These are phyloP conservation scores for Monilinia polystroma DNA, from an alignment of 2,329 filamentous ascomycete genomes.

Conservation along the genomic window DNA sequence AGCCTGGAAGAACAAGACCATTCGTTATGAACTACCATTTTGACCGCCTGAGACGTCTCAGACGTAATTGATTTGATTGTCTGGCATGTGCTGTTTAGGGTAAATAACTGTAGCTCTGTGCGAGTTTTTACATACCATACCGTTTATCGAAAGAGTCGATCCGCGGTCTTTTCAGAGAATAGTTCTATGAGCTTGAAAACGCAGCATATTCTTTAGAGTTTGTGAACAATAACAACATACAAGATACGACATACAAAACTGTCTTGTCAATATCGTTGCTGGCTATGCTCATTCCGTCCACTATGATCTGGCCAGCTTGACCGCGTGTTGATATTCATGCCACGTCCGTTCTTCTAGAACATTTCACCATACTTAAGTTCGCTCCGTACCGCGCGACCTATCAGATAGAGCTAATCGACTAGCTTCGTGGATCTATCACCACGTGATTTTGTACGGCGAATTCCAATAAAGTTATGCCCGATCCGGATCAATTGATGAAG, in stretches of 20 bases:
- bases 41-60: too few species aligned
- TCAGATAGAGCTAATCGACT: neutral
- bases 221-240: neutral
- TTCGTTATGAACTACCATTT: too few species aligned
- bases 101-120: neutral
- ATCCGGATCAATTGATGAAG: constrained; percentile 9
- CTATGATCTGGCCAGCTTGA: constrained; percentile 13
- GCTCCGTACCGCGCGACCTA: constrained; percentile 5
- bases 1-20: too few species aligned
- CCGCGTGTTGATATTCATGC: constrained; percentile 11
- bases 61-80: too few species aligned
- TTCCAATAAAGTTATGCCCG: constrained; percentile 11
- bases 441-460: constrained; percentile 14
- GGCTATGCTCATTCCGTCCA: neutral
- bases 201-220: neutral
- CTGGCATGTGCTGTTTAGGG: neutral
- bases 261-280: neutral
- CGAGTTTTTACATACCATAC: neutral
- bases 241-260: too few species aligned
- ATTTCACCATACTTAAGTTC: constrained; percentile 19
- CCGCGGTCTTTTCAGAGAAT: neutral
- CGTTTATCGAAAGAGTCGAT: neutral
- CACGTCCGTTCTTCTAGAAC: constrained; percentile 18
- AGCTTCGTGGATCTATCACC: constrained; percentile 1
- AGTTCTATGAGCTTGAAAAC: neutral